These are phyloP conservation scores for Pseudogymnoascus sp. DNA, from an alignment of 2,329 filamentous ascomycete species.

Conservation along the genomic window DNA sequence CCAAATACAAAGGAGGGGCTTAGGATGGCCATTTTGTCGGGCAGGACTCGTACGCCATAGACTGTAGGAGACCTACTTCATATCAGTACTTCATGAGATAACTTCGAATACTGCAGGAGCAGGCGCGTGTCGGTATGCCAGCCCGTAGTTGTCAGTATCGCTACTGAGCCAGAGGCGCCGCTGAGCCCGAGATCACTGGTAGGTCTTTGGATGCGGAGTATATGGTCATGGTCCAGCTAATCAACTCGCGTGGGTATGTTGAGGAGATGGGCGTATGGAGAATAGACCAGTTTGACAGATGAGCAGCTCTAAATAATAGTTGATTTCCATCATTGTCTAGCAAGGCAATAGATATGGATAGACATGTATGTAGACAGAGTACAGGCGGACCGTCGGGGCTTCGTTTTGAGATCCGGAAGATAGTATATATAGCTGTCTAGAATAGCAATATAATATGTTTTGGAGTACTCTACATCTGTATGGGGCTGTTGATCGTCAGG, in stretches of 20 bases:
- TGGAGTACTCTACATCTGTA: not conserved
- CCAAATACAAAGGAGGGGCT: slow-evolving; percentile 80
- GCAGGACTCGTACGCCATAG: slow-evolving; percentile 1
- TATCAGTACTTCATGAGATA: not conserved
- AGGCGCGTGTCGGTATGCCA: not conserved
- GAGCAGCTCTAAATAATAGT: not conserved
- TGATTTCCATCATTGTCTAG: slow-evolving; percentile 4
- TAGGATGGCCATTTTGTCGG: slow-evolving; percentile 52
- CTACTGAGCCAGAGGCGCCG: not conserved
- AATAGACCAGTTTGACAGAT: not conserved
- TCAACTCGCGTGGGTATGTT: not conserved
- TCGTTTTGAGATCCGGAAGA: not conserved
- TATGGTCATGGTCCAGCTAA: slow-evolving; percentile 5
- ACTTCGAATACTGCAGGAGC: not conserved
- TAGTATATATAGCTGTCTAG: not conserved
- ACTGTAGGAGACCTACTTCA: not conserved
- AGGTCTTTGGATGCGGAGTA: slow-evolving; percentile 1
- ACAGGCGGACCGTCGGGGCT: not conserved
- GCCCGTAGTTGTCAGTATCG: not conserved
- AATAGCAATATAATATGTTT: not conserved
- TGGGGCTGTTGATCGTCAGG: not conserved
- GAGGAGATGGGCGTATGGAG: not conserved
- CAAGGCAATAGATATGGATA: not conserved
- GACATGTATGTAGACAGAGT: not conserved
- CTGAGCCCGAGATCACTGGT: not conserved